Evolutionary conservation across 495 filamentous ascomycete species (phyloP).

Genomic region (Cercophora samala): DNA sequence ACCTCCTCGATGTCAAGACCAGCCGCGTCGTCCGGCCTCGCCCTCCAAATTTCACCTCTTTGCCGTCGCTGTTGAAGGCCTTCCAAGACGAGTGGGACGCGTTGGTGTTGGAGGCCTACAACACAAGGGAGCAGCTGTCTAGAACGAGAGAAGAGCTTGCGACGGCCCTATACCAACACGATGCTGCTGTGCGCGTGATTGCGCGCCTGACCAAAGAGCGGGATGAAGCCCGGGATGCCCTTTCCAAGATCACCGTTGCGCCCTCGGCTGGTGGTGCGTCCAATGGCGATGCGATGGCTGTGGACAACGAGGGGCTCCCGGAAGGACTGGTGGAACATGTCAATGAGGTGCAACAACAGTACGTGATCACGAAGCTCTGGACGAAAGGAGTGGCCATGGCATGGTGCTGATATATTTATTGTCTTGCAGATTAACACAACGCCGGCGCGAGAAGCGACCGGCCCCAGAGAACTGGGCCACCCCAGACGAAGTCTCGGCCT

Average conservation of each 20-base stretch:
- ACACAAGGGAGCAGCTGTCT: constrained; percentile 78
- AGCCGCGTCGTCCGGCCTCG: constrained; percentile 78
- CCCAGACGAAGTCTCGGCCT: constrained; percentile 64
- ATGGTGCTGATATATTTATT: neutral
- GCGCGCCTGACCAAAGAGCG: constrained; percentile 82
- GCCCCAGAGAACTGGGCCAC: constrained; percentile 83
- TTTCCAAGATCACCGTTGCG: constrained; percentile 75
- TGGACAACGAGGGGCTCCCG: constrained; percentile 72
- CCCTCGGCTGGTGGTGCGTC: constrained; percentile 46
- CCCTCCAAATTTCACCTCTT: constrained; percentile 92
- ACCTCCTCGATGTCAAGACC: constrained; percentile 83
- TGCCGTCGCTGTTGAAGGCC: constrained; percentile 90
- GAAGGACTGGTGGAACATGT: constrained; percentile 69
- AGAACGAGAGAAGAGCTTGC: constrained; percentile 91
- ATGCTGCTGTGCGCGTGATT: constrained; percentile 92
- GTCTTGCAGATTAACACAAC: constrained; percentile 66
- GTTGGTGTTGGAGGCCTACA: constrained; percentile 83
- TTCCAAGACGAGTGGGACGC: constrained; percentile 99
- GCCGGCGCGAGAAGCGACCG: constrained; percentile 74
- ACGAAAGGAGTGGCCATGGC: neutral
- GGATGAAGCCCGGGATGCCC: constrained; percentile 89
- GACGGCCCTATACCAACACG: constrained; percentile 90
- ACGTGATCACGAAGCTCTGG: constrained; percentile 34
- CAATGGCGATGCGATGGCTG: constrained; percentile 83
- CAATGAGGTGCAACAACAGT: constrained; percentile 74